These are phyloP conservation scores for Crepidotus sp. DNA, from an alignment of 1,284 basidiomycete genomes.

Conservation along the genomic window DNA sequence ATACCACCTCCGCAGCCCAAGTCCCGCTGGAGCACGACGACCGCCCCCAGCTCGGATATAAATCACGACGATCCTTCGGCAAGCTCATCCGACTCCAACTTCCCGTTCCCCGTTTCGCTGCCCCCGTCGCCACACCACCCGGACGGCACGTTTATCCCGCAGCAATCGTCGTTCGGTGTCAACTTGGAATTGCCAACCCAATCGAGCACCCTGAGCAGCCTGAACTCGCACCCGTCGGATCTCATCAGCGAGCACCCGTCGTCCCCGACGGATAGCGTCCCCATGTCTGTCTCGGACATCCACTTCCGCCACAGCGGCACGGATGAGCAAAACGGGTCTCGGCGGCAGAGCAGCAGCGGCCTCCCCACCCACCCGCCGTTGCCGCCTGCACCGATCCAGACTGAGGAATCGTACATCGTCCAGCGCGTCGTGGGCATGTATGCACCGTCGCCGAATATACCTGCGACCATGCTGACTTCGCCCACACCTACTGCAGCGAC, in stretches of 20 bases:
- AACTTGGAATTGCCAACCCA: not conserved
- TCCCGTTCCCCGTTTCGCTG: slow-evolving; percentile 37
- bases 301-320: slow-evolving; percentile 48
- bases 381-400: slow-evolving; percentile 23
- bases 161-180: slow-evolving; percentile 15
- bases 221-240: slow-evolving; percentile 16
- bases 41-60: slow-evolving; percentile 22
- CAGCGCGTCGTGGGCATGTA: slow-evolving; percentile 31
- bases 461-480: not conserved
- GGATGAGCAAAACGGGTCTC: slow-evolving; percentile 35
- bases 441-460: slow-evolving; percentile 7
- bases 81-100: slow-evolving; percentile 23
- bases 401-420: slow-evolving; percentile 20
- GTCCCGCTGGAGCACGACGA: slow-evolving; percentile 32
- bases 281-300: slow-evolving; percentile 59
- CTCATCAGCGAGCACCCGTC: slow-evolving; percentile 20
- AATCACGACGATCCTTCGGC: slow-evolving; percentile 19
- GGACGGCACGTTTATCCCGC: slow-evolving; percentile 18
- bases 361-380: slow-evolving; percentile 45
- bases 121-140: slow-evolving; percentile 33
- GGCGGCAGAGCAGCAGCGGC: slow-evolving; percentile 12
- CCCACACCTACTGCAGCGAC: slow-evolving; percentile 13
- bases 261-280: slow-evolving; percentile 61
- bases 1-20: slow-evolving; percentile 15
- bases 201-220: slow-evolving; percentile 12